Conservation (phyloP, 2,329 filamentous ascomycete species). For the Bisporella sp. region DNA sequence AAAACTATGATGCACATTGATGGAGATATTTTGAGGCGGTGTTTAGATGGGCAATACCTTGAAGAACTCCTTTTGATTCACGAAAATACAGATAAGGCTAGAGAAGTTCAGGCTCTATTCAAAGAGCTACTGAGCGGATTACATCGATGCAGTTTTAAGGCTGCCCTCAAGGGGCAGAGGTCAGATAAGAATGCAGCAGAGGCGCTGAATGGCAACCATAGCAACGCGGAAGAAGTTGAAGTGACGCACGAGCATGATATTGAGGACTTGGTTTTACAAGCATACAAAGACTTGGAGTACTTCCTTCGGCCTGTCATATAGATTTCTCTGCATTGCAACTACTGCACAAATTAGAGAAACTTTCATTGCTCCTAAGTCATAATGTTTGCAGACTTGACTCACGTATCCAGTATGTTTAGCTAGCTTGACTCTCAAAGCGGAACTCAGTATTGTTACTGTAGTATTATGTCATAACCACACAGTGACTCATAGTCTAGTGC, state of each 20-base stretch:
- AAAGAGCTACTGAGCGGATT: constrained; percentile 41
- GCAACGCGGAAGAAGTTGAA: no score
- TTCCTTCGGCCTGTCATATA: constrained; percentile 45
- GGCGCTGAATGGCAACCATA: no score
- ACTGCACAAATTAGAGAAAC: background rate
- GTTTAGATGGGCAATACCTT: constrained; percentile 40
- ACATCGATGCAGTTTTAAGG: constrained; percentile 35
- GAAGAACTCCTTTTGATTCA: constrained; percentile 33
- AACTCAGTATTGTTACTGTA: no score
- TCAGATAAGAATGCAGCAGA: no score
- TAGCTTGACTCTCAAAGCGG: no score
- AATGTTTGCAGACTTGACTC: no score
- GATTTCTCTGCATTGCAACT: background rate
- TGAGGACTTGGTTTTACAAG: constrained; percentile 27
- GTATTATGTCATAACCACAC: no score
- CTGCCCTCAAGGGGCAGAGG: no score
- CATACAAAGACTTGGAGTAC: constrained; percentile 48
- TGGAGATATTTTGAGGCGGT: constrained; percentile 55
- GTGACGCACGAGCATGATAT: background rate
- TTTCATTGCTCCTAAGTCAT: no score
- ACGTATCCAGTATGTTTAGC: no score
- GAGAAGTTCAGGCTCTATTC: constrained; percentile 31
- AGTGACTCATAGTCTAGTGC: no score
- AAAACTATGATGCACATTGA: constrained; percentile 55
- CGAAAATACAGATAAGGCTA: constrained; percentile 3